phyloP scores from a whole-genome alignment of 352 stramenopile species.

The Chrysophaeum taylorii region DNA sequence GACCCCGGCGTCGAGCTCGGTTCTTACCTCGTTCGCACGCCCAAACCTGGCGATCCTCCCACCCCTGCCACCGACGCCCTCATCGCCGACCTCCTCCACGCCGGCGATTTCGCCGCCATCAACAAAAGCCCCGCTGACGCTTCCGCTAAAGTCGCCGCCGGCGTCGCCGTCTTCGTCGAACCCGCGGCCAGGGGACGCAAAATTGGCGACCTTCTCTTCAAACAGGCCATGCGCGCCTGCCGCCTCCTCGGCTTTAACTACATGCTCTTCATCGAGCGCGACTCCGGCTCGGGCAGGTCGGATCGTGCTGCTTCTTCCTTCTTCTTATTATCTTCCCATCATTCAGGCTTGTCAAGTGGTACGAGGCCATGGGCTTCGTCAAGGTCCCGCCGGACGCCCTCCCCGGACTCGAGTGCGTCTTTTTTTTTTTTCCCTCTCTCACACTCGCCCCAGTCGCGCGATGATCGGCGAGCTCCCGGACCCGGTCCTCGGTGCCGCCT shows the following conservation, averaged over 20 bases:
- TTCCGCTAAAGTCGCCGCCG: not conserved
- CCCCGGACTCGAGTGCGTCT: not conserved
- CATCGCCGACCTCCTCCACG: not conserved
- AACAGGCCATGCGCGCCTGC: not conserved
- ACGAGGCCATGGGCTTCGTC: constrained; percentile 9
- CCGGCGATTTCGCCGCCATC: not conserved
- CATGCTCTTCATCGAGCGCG: constrained; percentile 14
- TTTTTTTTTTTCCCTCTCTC: no score
- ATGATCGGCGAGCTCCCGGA: constrained; percentile 4
- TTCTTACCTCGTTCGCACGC: not conserved
- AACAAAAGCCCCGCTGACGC: not conserved
- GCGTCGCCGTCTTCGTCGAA: constrained; percentile 15
- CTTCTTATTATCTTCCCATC: no score
- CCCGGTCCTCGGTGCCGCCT: not conserved
- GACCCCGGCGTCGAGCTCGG: constrained; percentile 1
- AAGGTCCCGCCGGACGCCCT: not conserved
- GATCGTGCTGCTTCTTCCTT: no score
- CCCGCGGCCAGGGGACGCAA: constrained; percentile 1
- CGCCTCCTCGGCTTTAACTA: not conserved
- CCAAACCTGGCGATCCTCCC: not conserved
- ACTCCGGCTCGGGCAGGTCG: constrained; percentile 1
- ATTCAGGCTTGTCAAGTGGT: not conserved
- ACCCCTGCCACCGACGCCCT: not conserved
- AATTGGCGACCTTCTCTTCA: constrained; percentile 1
- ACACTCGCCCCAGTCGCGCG: no score